phyloP scores from a whole-genome alignment of 768 basidiomycete genomes.

The Boletus subcaerulescens region DNA sequence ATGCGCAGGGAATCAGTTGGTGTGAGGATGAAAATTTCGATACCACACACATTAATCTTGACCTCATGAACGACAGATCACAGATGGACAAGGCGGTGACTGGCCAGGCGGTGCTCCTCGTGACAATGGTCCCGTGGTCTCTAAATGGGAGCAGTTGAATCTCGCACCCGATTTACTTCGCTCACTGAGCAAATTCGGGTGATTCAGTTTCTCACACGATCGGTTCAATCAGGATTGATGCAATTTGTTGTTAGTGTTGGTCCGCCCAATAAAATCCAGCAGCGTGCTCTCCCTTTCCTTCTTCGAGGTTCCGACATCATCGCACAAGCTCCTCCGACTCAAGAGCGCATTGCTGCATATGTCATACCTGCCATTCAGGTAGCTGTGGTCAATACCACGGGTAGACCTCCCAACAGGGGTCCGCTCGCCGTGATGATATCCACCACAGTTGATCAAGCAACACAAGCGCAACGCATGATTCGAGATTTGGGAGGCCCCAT shows the following conservation, averaged over 20 bases:
- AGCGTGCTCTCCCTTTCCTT: conserved; percentile 93
- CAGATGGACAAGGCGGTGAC: conserved; percentile 55
- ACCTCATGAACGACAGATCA: conserved; percentile 38
- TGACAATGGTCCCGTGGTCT: conserved; percentile 75
- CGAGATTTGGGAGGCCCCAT: conserved; percentile 92
- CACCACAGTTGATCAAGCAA: conserved; percentile 98
- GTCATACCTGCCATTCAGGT: conserved; percentile 88
- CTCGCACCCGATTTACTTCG: conserved; percentile 84
- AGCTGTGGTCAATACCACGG: conserved; percentile 61
- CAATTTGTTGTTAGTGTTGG: conserved; percentile 62
- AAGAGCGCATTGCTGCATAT: conserved; percentile 97
- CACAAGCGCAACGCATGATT: conserved; percentile 94
- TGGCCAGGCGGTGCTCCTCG: conserved; percentile 55
- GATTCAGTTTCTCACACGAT: conserved; percentile 30
- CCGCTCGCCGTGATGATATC: conserved; percentile 89
- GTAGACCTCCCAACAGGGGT: conserved; percentile 63
- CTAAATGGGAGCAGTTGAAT: conserved; percentile 94
- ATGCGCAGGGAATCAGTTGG: conserved; percentile 73
- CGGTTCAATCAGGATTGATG: conserved; percentile 14
- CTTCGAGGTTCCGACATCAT: conserved; percentile 94
- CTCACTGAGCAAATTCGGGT: conserved; percentile 94
- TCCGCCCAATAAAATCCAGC: conserved; percentile 98
- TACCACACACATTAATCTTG: conserved; percentile 6
- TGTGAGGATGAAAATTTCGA: conserved; percentile 42
- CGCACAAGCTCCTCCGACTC: conserved; percentile 97